Percentiles rank a stretch among this genome's conserved stretches.
Conservation (phyloP, 2,329 filamentous ascomycete species). For the Colletotrichum spinosum region DNA sequence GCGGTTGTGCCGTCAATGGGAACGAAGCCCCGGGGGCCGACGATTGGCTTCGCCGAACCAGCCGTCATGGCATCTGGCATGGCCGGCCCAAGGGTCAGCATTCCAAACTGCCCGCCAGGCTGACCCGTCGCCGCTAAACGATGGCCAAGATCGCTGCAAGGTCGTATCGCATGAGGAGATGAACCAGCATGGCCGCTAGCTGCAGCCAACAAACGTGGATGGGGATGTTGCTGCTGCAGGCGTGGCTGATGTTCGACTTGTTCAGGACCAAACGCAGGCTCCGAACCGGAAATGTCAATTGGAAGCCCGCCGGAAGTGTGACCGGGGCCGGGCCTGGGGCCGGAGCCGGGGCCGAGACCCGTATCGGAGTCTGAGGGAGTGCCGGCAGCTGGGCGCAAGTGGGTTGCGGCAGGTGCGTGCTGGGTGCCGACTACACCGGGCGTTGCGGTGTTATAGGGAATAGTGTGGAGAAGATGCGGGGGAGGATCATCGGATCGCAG, state of each 20-base stretch:
- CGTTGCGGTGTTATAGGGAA: slow-evolving; percentile 42
- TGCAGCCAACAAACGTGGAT: no score
- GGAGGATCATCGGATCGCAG: background rate
- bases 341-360: slow-evolving; percentile 30
- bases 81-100: slow-evolving; percentile 52
- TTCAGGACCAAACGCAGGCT: slow-evolving; percentile 12
- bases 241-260: slow-evolving; percentile 19
- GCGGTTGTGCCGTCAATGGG: slow-evolving; percentile 30
- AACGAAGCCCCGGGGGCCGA: slow-evolving; percentile 41
- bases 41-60: slow-evolving; percentile 52
- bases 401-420: slow-evolving; percentile 17
- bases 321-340: background rate
- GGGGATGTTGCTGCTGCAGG: slow-evolving; percentile 24
- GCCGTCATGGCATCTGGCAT: slow-evolving; percentile 45
- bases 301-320: background rate
- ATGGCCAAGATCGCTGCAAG: slow-evolving; percentile 1
- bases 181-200: no score
- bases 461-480: slow-evolving; percentile 24
- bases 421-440: slow-evolving; percentile 16
- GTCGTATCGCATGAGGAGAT: background rate
- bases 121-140: slow-evolving; percentile 40
- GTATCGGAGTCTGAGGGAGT: slow-evolving; percentile 11
- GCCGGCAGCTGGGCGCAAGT: slow-evolving; percentile 36
- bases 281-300: slow-evolving; percentile 16
- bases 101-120: slow-evolving; percentile 57